Evolutionary conservation across 139 green algal genomes (phyloP).

Genomic region (Coccomyxa sp.): DNA sequence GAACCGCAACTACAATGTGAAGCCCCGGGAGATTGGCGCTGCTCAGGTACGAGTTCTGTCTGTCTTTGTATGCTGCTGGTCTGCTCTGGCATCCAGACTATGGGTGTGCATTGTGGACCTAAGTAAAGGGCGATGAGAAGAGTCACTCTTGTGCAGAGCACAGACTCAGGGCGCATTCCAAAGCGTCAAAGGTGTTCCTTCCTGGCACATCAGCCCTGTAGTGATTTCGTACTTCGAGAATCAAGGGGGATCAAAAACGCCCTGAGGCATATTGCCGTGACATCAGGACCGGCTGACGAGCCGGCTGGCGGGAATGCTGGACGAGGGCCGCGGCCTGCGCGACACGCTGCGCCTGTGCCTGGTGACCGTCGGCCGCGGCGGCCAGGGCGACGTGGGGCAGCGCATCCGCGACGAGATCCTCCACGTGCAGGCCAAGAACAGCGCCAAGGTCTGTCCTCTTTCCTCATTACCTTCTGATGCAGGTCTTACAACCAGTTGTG

Average conservation of each 20-base stretch:
- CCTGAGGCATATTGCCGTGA: neutral
- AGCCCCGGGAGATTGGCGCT: constrained; percentile 64
- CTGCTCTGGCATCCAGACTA: too few relatives aligned
- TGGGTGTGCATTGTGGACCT: too few relatives aligned
- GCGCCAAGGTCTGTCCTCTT: constrained; percentile 43
- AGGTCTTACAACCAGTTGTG: too few relatives aligned
- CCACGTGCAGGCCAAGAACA: constrained; percentile 50
- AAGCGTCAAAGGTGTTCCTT: too few relatives aligned
- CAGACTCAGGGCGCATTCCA: too few relatives aligned
- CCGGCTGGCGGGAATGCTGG: constrained; percentile 9
- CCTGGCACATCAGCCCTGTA: too few relatives aligned
- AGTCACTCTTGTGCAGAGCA: too few relatives aligned
- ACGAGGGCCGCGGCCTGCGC: constrained; percentile 13
- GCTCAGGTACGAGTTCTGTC: constrained; percentile 58
- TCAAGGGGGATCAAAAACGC: neutral
- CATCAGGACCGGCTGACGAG: constrained; percentile 26
- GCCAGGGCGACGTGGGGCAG: constrained; percentile 62
- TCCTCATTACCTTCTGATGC: neutral
- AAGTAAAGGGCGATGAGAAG: too few relatives aligned
- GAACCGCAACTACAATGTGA: constrained; percentile 81
- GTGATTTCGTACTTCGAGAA: too few relatives aligned
- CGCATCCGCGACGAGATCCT: constrained; percentile 74
- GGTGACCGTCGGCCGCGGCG: constrained; percentile 51
- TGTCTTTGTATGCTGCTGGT: too few relatives aligned
- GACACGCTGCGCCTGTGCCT: constrained; percentile 35